phyloP scores from a whole-genome alignment of 1,284 basidiomycete species.

The Cryptococcus deneoformans region DNA sequence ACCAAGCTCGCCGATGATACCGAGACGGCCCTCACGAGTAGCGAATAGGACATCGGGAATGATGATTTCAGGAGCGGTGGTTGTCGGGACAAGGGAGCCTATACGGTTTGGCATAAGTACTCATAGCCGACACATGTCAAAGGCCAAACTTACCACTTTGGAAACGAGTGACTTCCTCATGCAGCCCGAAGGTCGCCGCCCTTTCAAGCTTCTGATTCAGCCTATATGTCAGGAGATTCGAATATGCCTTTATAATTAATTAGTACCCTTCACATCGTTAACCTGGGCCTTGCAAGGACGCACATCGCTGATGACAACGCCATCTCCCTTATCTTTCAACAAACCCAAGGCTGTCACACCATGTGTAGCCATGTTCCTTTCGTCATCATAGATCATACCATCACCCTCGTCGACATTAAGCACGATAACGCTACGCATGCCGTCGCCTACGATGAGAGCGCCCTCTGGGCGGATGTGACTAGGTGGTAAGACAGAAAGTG shows the following conservation, averaged over 20 bases:
- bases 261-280: slow-evolving; percentile 1
- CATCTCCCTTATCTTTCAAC: slow-evolving; percentile 44
- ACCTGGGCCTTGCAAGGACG: neutral
- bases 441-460: slow-evolving; percentile 68
- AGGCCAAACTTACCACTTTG: slow-evolving; percentile 31
- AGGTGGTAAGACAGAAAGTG: slow-evolving; percentile 51
- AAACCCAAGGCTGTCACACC: slow-evolving; percentile 52
- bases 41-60: slow-evolving; percentile 68
- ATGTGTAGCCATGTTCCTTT: slow-evolving; percentile 73
- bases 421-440: slow-evolving; percentile 74
- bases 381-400: slow-evolving; percentile 59
- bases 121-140: neutral
- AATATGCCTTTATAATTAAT: slow-evolving; percentile 48
- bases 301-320: slow-evolving; percentile 76
- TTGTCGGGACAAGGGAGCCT: slow-evolving; percentile 32
- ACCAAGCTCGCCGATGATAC: slow-evolving; percentile 67
- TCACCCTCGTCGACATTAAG: slow-evolving; percentile 55
- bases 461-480: slow-evolving; percentile 47
- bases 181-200: slow-evolving; percentile 49
- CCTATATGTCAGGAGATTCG: slow-evolving; percentile 66
- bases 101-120: slow-evolving; percentile 4
- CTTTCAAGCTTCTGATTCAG: slow-evolving; percentile 42
- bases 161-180: slow-evolving; percentile 51
- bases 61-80: slow-evolving; percentile 28
- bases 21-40: slow-evolving; percentile 75